phyloP scores from a whole-genome alignment of 257 asterid species.

The Fraxinus quadrangulata region DNA sequence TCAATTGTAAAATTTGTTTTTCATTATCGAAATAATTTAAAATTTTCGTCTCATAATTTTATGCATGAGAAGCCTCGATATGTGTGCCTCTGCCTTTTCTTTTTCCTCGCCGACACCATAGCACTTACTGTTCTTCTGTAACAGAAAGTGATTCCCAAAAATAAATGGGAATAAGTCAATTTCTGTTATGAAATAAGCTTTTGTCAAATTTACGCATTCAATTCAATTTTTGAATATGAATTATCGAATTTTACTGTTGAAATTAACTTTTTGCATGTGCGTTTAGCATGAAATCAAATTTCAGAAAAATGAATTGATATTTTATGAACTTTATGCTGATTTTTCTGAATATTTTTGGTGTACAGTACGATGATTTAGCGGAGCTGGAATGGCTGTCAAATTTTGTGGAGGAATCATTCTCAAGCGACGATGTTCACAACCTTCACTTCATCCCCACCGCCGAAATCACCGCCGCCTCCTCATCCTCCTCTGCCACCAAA shows the following conservation, averaged over 20 bases:
- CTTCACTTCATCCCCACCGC: constrained; percentile 54
- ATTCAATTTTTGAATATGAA: background rate
- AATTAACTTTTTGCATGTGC: constrained; percentile 9
- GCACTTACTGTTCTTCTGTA: background rate
- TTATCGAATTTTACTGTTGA: background rate
- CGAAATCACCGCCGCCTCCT: constrained; percentile 29
- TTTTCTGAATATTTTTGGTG: background rate
- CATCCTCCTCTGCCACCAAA: constrained; percentile 57
- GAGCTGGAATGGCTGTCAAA: constrained; percentile 99
- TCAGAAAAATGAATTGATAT: background rate
- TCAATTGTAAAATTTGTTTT: background rate
- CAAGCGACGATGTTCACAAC: constrained; percentile 72
- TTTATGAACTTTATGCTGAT: constrained; percentile 10
- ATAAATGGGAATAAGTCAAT: background rate
- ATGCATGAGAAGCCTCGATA: constrained; percentile 42
- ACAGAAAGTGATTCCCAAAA: constrained; percentile 22
- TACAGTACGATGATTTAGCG: constrained; percentile 87
- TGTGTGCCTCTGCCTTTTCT: constrained; percentile 34
- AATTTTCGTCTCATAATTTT: constrained; percentile 10
- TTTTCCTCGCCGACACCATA: constrained; percentile 37
- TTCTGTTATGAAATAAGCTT: background rate
- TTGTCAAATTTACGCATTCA: background rate
- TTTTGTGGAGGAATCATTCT: constrained; percentile 94
- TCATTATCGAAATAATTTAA: background rate
- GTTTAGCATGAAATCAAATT: background rate